Evolutionary conservation across 225 moss, liverwort and hornwort species (phyloP), one percentile per base, ranked within the genome.

Genomic region (Marchantia polymorpha): DNA sequence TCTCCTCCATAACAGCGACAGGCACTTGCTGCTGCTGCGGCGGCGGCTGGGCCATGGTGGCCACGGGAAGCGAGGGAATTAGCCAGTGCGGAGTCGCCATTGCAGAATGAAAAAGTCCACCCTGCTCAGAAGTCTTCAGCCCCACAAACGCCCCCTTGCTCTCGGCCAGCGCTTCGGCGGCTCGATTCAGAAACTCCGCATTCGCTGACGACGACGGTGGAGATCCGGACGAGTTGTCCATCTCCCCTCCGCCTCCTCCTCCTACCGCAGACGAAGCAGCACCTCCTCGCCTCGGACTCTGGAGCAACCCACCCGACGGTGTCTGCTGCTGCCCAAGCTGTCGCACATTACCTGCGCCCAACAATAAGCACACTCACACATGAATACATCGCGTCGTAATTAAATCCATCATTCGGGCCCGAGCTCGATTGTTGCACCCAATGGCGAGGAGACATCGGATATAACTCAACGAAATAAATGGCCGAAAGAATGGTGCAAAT

Each of bases 111-210:
- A 84, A 84, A 10, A 90, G 77, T 8, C 78, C 90, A 0, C 94
- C 90, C 52, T 88, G 89, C 23, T 89, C 89, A n/a, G 84, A 82
- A 75, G 86, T 82, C 75, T 91, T 92, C 20, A 89, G 88, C 6
- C 88, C 94, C 1, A 84, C 82, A 15, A 91, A 90, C 1, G 91
- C 81, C 55, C 87, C 59, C 81, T 85, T 86, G 8, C 23, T 60
- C 73, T 89, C 90, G 20, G 85, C 85, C 30, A 84, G 83, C 61
- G 90, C 87, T 55, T 92, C 89, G 15, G 89, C 85, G 4, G 89
- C 88, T 79, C 91, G 70, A 12, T 78, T 86, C 4, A 90, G 70
- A 20, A 89, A 75, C 52, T 88, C 90, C 16, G 90, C 84, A 80
- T 78, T 92, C 60, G 88, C 73, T 12, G 49, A 81, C 27, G 61